phyloP scores from a whole-genome alignment of 2,329 filamentous ascomycete species.

The Metarhizium humberi region DNA sequence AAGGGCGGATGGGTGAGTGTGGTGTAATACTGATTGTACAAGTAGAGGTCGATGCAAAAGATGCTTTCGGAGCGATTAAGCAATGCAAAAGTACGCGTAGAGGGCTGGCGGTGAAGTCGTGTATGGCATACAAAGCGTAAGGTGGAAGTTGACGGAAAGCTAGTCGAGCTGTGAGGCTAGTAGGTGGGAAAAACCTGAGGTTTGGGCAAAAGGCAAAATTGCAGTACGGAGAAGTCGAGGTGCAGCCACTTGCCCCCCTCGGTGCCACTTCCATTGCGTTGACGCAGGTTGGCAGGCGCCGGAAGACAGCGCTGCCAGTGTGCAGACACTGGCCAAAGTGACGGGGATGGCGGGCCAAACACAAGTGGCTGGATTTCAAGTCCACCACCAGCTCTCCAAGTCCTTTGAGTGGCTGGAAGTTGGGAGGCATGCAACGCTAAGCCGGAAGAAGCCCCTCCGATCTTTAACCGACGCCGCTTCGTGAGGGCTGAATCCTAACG shows the following conservation, averaged over 20 bases:
- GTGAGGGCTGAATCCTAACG: slow-evolving; percentile 26
- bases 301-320: background rate
- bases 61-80: slow-evolving; percentile 4
- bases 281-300: slow-evolving; percentile 6
- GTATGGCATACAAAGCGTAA: slow-evolving; percentile 8
- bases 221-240: slow-evolving; percentile 12
- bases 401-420: slow-evolving; percentile 6
- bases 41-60: slow-evolving; percentile 2
- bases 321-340: background rate
- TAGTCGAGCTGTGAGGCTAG: slow-evolving; percentile 6
- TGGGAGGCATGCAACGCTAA: slow-evolving; percentile 8
- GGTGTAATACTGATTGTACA: background rate
- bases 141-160: slow-evolving; percentile 10
- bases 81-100: slow-evolving; percentile 6
- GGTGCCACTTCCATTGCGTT: too few species aligned
- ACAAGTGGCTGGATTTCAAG: background rate
- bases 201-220: slow-evolving; percentile 22
- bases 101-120: slow-evolving; percentile 1
- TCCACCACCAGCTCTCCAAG: background rate
- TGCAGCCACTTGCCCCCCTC: too few species aligned
- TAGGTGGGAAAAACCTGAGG: slow-evolving; percentile 24
- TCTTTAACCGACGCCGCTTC: slow-evolving; percentile 19
- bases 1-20: background rate
- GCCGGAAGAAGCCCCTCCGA: slow-evolving; percentile 14
- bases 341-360: background rate